Percentiles rank a stretch among this genome's conserved stretches.
Conservation (phyloP, 345 rosid species). For the Citrus glauca region DNA sequence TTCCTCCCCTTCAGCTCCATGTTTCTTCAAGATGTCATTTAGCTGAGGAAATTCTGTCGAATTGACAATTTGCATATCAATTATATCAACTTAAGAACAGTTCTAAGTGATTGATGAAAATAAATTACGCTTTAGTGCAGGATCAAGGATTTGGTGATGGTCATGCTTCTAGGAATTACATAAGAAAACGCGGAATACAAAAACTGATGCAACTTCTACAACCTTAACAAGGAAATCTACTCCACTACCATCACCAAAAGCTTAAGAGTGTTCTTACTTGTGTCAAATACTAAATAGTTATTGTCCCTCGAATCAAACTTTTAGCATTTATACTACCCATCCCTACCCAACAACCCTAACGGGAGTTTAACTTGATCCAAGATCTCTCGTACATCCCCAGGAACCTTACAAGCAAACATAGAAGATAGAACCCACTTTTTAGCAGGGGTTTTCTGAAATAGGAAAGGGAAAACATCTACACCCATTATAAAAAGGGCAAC, state of each 20-base stretch:
- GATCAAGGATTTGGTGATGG: background rate
- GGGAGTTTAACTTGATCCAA: background rate
- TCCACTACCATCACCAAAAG: background rate
- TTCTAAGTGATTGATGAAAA: background rate
- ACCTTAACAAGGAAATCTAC: background rate
- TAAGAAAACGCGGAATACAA: background rate
- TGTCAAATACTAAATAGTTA: background rate
- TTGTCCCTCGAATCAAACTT: background rate
- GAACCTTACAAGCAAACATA: background rate
- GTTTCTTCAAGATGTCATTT: constrained; percentile 69
- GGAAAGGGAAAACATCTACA: background rate
- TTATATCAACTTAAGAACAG: background rate
- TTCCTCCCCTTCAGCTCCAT: constrained; percentile 66
- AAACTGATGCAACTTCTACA: background rate
- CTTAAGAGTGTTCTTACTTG: background rate
- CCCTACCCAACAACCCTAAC: background rate
- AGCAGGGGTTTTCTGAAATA: background rate
- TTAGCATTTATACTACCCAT: background rate
- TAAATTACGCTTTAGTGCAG: constrained; percentile 34
- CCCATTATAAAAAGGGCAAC: background rate
- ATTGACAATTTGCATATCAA: constrained; percentile 11
- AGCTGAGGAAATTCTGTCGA: constrained; percentile 59
- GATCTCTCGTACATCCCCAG: background rate
- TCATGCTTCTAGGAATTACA: background rate
- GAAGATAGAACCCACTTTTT: background rate